phyloP scores from a whole-genome alignment of 139 green algal genomes.

The Chlorella vulgaris region DNA sequence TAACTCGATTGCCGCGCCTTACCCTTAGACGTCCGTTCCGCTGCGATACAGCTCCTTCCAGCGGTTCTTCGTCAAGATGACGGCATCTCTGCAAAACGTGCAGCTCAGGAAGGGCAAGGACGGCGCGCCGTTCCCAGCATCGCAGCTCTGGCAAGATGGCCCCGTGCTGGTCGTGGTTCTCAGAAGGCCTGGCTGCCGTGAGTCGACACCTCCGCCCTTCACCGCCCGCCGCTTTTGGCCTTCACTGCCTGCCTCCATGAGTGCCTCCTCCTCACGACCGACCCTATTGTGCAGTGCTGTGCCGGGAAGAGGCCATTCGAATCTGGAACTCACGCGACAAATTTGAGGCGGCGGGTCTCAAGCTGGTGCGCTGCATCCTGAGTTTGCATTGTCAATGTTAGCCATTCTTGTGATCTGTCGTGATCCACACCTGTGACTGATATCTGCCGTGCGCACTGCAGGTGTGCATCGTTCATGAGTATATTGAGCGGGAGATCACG shows the following conservation, averaged over 20 bases:
- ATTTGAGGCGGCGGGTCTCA: conserved; percentile 32
- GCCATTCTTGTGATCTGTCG: not conserved
- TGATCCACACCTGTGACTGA: too few species aligned
- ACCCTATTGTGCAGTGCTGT: conserved; percentile 39
- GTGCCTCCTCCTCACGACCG: too few species aligned
- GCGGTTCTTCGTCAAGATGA: not conserved
- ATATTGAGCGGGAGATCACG: conserved; percentile 40
- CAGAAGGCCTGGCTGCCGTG: conserved; percentile 42
- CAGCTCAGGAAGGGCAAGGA: conserved; percentile 1
- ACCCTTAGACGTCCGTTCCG: too few species aligned
- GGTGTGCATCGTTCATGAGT: conserved; percentile 45
- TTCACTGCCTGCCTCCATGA: not conserved
- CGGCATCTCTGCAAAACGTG: not conserved
- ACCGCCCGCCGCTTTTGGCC: too few species aligned
- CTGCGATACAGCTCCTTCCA: too few species aligned
- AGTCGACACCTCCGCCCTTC: not conserved
- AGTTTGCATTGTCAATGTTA: not conserved
- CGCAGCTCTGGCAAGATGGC: conserved; percentile 17
- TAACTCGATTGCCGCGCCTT: too few species aligned
- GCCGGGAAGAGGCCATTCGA: conserved; percentile 42
- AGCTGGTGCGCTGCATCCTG: conserved; percentile 16
- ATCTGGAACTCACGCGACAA: conserved; percentile 33
- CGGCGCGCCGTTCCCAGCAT: not conserved
- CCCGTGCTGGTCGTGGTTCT: conserved; percentile 34
- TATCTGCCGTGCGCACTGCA: not conserved